Evolutionary conservation across 495 filamentous ascomycete genomes (phyloP), one percentile per base, ranked within the genome.

Genomic region (Neurospora sp.): DNA sequence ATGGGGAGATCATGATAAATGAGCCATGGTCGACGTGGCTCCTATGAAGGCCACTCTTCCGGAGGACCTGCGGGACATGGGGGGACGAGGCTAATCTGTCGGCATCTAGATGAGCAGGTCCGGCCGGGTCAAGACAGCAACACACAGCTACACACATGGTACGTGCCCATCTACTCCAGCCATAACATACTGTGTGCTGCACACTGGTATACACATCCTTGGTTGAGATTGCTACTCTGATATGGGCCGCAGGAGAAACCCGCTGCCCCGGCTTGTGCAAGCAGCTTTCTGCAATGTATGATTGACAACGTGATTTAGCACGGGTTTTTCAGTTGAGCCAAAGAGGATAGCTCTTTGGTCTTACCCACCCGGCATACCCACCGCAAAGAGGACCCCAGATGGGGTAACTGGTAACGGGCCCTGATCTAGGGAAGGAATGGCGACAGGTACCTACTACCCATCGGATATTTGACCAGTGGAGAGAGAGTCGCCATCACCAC

Each of bases 21-120:
- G 79, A 81, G 76, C 77, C 75, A 74, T 78, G 79, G 75, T 78
- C 80, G 71, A 82, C 80, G 80, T 82, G 80, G 80, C 80, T 82
- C 80, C 80, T 81, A 79, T 81, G 80, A 74, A 70, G 73, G 74
- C 78, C 77, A 72, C 48, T 77, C 79, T 71, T 69, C 54, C 70
- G 69, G 69, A 75, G 71, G 71, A 69, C 74, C 73, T 77, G 73
- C 72, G 76, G 75, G 77, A 78, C 75, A 76, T 78, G 77, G 76
- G 74, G 46, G 74, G 75, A 75, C 75, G 79, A 66, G 78, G 74
- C 77, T 79, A 78, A 79, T 78, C 71, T 81, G 74, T 76, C 79
- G 79, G 77, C 76, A 77, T 66, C 27, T 35, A 35, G 54, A 35
- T 66, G 54, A 66, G 27, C 54, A 66, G 54, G 54, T n/a, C 72